Percentiles rank a stretch among this genome's conserved stretches.
Evolutionary conservation across 805 yeast genomes (phyloP).

Genomic region (Candida broadrunensis): DNA sequence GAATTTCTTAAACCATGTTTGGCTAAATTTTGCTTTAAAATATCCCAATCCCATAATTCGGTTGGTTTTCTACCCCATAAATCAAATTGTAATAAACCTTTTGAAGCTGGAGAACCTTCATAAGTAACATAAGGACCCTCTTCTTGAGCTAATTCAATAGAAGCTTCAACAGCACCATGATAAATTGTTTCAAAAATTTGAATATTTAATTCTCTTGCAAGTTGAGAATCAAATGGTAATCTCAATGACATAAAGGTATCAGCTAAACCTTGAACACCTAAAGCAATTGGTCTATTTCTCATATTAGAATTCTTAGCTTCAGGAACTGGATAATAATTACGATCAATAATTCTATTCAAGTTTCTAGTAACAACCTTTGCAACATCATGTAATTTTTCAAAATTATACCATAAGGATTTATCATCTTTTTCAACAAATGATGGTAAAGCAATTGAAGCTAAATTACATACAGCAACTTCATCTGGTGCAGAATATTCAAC

Average conservation of each 20-base stretch:
- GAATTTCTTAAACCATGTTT: conserved; percentile 57
- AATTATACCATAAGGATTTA: conserved; percentile 46
- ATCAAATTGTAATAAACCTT: conserved; percentile 56
- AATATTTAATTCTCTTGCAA: conserved; percentile 53
- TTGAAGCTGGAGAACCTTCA: conserved; percentile 58
- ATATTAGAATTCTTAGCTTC: conserved; percentile 53
- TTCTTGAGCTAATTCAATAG: conserved; percentile 48
- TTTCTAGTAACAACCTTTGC: conserved; percentile 54
- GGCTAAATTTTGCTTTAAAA: conserved; percentile 46
- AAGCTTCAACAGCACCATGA: conserved; percentile 58
- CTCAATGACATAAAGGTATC: conserved; percentile 56
- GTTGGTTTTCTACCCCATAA: conserved; percentile 60
- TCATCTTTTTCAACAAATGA: conserved; percentile 49
- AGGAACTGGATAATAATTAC: conserved; percentile 54
- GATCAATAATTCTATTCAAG: conserved; percentile 55
- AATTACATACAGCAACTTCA: conserved; percentile 60
- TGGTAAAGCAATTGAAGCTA: conserved; percentile 59
- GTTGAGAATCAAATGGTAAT: conserved; percentile 56
- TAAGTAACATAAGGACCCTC: conserved; percentile 52
- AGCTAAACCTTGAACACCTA: conserved; percentile 64
- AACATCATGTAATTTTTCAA: conserved; percentile 53
- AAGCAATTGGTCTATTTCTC: conserved; percentile 60
- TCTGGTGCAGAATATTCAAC: conserved; percentile 59
- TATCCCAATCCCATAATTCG: conserved; percentile 58
- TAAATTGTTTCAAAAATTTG: conserved; percentile 62